Conservation (phyloP, 345 rosid genomes). For the Salix exigua region DNA sequence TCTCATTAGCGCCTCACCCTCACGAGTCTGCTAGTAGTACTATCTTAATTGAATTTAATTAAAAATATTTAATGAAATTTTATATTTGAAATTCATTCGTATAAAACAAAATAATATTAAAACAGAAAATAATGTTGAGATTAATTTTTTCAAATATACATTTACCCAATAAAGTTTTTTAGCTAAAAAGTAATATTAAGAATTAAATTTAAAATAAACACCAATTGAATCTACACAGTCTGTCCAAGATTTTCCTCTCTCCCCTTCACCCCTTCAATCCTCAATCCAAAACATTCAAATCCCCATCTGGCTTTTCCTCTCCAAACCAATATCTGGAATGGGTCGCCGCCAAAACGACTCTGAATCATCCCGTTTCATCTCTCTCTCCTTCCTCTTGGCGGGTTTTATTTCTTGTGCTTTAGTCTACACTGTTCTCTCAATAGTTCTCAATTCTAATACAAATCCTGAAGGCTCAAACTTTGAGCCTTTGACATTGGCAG, state of each 20-base stretch:
- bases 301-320: conserved; percentile 6
- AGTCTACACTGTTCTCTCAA: conserved; percentile 64
- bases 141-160: too few relatives aligned
- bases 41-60: too few relatives aligned
- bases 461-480: conserved; percentile 9
- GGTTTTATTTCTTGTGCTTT: conserved; percentile 57
- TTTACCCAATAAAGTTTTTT: too few relatives aligned
- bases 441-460: conserved; percentile 33
- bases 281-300: neutral
- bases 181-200: too few relatives aligned
- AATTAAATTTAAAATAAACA: too few relatives aligned
- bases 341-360: conserved; percentile 59
- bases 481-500: conserved; percentile 12
- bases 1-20: neutral
- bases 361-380: conserved; percentile 54
- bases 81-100: too few relatives aligned
- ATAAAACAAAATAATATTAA: too few relatives aligned
- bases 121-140: too few relatives aligned
- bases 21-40: too few relatives aligned
- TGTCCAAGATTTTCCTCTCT: neutral
- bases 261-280: neutral
- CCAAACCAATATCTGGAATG: conserved; percentile 35
- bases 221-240: too few relatives aligned
- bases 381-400: conserved; percentile 44
- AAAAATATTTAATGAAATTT: too few relatives aligned